These are phyloP conservation scores for Rhynchosporium graminicola DNA, from an alignment of 2,329 filamentous ascomycete species.

Conservation along the genomic window DNA sequence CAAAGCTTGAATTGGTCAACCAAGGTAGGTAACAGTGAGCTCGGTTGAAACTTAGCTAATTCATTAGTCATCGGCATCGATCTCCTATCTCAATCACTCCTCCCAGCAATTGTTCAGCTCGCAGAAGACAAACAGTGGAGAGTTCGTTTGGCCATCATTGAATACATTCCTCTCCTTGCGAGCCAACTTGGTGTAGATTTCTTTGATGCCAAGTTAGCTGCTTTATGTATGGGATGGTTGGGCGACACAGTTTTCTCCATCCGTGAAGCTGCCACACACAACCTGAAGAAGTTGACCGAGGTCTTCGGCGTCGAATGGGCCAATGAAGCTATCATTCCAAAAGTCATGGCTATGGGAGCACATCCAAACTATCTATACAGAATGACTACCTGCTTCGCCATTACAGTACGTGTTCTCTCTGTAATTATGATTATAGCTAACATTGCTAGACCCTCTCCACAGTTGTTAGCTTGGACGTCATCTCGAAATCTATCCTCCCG, in stretches of 20 bases:
- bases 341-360: slow-evolving; percentile 97
- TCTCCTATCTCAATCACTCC: slow-evolving; percentile 89
- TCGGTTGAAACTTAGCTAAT: slow-evolving; percentile 26
- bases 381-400: slow-evolving; percentile 99
- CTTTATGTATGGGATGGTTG: slow-evolving; percentile 96
- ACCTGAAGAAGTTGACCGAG: slow-evolving; percentile 97
- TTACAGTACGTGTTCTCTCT: slow-evolving; percentile 72
- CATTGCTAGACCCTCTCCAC: slow-evolving; percentile 78
- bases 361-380: slow-evolving; percentile 99
- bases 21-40: slow-evolving; percentile 61
- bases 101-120: slow-evolving; percentile 94
- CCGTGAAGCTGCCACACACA: slow-evolving; percentile 93
- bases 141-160: slow-evolving; percentile 95
- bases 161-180: slow-evolving; percentile 95
- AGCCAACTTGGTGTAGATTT: slow-evolving; percentile 96
- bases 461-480: slow-evolving; percentile 90
- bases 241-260: slow-evolving; percentile 99
- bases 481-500: slow-evolving; percentile 88
- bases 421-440: slow-evolving; percentile 32
- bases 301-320: slow-evolving; percentile 99
- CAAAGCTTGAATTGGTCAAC: slow-evolving; percentile 98
- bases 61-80: slow-evolving; percentile 90
- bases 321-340: slow-evolving; percentile 93
- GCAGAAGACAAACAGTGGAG: slow-evolving; percentile 99
- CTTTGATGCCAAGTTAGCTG: slow-evolving; percentile 96